Base-by-base conservation (phyloP, 2,329 filamentous ascomycete species). In the Ceratocystis diversiconidia region DNA sequence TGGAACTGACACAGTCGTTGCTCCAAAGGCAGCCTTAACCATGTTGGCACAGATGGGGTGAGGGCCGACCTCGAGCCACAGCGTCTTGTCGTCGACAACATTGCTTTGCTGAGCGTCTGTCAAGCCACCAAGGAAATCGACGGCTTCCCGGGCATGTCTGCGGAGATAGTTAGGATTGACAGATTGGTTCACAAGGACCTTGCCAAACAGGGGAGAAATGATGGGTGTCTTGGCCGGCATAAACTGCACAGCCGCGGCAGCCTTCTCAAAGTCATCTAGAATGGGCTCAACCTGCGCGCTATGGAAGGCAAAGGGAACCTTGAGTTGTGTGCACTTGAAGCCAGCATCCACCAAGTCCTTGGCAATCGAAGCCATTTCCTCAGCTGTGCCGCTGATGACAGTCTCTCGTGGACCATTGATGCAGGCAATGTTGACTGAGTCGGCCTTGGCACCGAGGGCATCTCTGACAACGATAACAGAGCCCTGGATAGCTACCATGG, bases 391-490 rank as follows among this genome's bases (percentile, higher is more conserved):
- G 25, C 76, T 77, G n/a, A 94, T 78, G 1, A 94, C 90, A 8
- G 85, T 91, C 72, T 90, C 88, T 62, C 83, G 79, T 0, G 86
- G 85, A 0, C 86, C 84, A 70, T 95, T 95, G 72, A 90, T 81
- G 76, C 90, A 94, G 17, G 89, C 86, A 41, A 83, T 70, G 48
- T 81, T 80, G 64, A 79, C 72, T 4, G 73, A 75, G 70, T 69
- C 65, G 1, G 72, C 71, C 46, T 71, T 71, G n/a, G 73, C 78
- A 69, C 75, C 75, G 17, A 84, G 78, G 63, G 79, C 79, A 28
- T 81, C 78, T 57, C 75, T 78, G 67, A 85, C 81, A 4, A 80
- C 76, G 30, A 83, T 78, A 10, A 79, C 75, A 1, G 77, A 74
- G 17, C 76, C 79, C 68, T 78, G 75, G 12, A 79, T 74, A 22